Evolutionary conservation across 23 red algal species (phyloP), one percentile per base, ranked within the genome.

Genomic region (Chondrus crispus): DNA sequence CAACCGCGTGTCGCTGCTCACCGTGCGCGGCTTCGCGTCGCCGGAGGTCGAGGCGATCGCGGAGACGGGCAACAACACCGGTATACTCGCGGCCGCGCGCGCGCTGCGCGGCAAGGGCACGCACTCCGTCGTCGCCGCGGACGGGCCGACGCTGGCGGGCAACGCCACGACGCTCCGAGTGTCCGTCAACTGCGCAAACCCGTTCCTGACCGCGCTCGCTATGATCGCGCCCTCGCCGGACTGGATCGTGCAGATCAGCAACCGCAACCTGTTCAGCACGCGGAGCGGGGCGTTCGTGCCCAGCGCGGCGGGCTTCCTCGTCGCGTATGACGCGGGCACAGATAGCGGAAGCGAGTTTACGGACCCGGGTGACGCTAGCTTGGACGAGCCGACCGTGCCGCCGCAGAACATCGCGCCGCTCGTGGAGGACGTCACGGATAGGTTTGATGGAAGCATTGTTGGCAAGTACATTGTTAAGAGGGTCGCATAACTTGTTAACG

Each of bases 171-270:
- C 46, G 44, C 26, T 89, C 1, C 16, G 3, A 20, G 26, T 89
- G 24, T 43, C 22, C 38, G 85, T 89, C 6, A 49, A 89, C 45
- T 89, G 85, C 58, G 70, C 52, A 13, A 74, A 78, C 62, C 85
- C 85, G 26, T 89, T 89, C 50, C 57, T 89, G 28, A 89, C 85
- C 19, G 85, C 85, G 18, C 35, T 89, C 2, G 42, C 44, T 28
- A 89, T 89, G 85, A 53, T 77, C 29, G 85, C 85, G 7, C 85
- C 85, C 3, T 89, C 85, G 6, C 85, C 85, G 41, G 85, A 89
- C 32, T 89, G 85, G 85, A 89, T 89, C 76, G 85, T 89, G 24
- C 85, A 89, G 47, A 41, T 89, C 1, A 89, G 76, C 26, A 89
- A 89, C n/a, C 9, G 42, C 14, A 51, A 89, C 28, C 13, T 72